Percentiles rank a stretch among this genome's conserved stretches.
phyloP scores from a whole-genome alignment of 2,329 filamentous ascomycete species.

The Neophaeococcomyces mojaviensis region DNA sequence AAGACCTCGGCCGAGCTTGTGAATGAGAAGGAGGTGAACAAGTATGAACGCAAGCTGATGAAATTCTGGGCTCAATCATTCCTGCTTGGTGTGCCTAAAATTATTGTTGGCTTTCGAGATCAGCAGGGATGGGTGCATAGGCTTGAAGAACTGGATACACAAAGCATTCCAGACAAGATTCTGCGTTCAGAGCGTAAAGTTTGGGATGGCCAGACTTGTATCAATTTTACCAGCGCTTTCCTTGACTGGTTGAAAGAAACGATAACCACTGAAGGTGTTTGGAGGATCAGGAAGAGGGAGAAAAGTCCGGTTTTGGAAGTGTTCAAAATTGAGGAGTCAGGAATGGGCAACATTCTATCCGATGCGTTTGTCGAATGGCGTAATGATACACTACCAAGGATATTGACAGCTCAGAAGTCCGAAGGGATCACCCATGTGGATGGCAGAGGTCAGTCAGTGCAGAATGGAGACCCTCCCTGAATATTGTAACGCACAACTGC shows the following conservation, averaged over 20 bases:
- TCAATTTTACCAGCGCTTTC: slow-evolving; percentile 77
- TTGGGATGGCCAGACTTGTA: slow-evolving; percentile 91
- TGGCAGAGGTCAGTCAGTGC: no score
- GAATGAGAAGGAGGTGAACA: slow-evolving; percentile 59
- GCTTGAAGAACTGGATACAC: slow-evolving; percentile 73
- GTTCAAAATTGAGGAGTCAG: slow-evolving; percentile 63
- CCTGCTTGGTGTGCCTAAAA: slow-evolving; percentile 81
- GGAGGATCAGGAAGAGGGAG: slow-evolving; percentile 64
- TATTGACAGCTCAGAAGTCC: not conserved
- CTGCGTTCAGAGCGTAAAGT: slow-evolving; percentile 55
- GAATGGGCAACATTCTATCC: slow-evolving; percentile 68
- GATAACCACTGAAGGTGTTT: slow-evolving; percentile 63
- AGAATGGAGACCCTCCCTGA: no score
- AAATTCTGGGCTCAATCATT: slow-evolving; percentile 98
- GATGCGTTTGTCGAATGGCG: slow-evolving; percentile 71
- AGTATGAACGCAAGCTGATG: slow-evolving; percentile 82
- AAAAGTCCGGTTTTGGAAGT: slow-evolving; percentile 63
- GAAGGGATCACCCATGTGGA: not conserved
- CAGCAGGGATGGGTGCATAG: slow-evolving; percentile 62
- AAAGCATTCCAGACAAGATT: slow-evolving; percentile 68
- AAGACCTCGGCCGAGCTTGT: slow-evolving; percentile 77
- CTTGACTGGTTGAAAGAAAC: slow-evolving; percentile 61
- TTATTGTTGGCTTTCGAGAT: slow-evolving; percentile 82
- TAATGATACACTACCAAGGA: slow-evolving; percentile 21
- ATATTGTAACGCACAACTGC: no score